phyloP scores from a whole-genome alignment of 2,329 filamentous ascomycete genomes.

The Cadophora malorum region DNA sequence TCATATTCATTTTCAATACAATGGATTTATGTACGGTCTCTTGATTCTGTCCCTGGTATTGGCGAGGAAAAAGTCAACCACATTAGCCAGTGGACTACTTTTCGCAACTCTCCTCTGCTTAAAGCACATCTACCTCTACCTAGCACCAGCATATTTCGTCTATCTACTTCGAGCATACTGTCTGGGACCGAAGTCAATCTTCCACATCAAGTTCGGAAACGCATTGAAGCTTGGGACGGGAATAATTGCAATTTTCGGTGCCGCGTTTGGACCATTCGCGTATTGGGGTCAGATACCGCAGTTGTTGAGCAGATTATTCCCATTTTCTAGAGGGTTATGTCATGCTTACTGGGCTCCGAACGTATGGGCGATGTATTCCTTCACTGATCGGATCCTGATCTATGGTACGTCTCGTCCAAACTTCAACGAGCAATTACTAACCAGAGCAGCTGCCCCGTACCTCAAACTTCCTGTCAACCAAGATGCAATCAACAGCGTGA shows the following conservation, averaged over 20 bases:
- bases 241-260: conserved; percentile 72
- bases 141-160: conserved; percentile 94
- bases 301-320: conserved; percentile 84
- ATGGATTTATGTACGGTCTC: conserved; percentile 93
- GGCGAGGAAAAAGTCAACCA: conserved; percentile 75
- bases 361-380: conserved; percentile 96
- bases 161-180: conserved; percentile 91
- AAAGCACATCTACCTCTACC: conserved; percentile 98
- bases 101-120: conserved; percentile 89
- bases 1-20: conserved; percentile 99
- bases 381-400: conserved; percentile 83
- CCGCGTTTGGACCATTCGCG: conserved; percentile 90
- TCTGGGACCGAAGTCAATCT: conserved; percentile 76
- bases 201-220: conserved; percentile 78
- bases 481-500: conserved; percentile 85
- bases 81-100: conserved; percentile 78
- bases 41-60: conserved; percentile 86
- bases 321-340: conserved; percentile 90
- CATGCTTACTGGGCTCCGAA: conserved; percentile 99
- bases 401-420: conserved; percentile 59
- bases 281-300: conserved; percentile 83
- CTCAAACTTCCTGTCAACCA: conserved; percentile 76
- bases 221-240: conserved; percentile 81
- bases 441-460: conserved; percentile 73
- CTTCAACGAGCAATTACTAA: conserved; percentile 44